A percentile compares a stretch with the other conserved stretches of the same genome.
Conservation (phyloP, 129 eudicot genomes). For the Arctium minus region DNA sequence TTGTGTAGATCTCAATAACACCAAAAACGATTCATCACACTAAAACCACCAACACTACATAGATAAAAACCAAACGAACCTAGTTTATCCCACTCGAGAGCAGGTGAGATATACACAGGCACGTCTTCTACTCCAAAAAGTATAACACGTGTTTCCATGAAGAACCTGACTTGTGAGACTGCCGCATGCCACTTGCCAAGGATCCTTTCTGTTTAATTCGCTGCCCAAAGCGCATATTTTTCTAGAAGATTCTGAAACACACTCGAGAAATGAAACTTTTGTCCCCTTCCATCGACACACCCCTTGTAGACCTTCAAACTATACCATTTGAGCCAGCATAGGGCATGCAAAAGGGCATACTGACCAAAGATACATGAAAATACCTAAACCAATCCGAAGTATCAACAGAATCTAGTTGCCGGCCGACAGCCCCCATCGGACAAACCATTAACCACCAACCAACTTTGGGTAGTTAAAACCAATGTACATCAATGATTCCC, state of each 20-base stretch:
- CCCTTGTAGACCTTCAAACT: neutral
- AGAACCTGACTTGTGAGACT: too few relatives aligned
- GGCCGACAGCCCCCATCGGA: slow-evolving; percentile 10
- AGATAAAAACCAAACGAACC: too few relatives aligned
- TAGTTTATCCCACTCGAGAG: too few relatives aligned
- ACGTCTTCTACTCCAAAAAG: too few relatives aligned
- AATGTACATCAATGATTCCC: neutral
- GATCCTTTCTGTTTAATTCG: too few relatives aligned
- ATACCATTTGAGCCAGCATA: neutral
- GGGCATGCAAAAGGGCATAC: neutral
- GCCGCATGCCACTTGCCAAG: too few relatives aligned
- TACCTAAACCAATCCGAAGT: neutral
- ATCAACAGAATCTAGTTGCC: neutral
- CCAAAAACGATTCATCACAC: too few relatives aligned
- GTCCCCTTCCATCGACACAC: neutral
- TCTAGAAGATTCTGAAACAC: neutral
- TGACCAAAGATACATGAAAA: neutral
- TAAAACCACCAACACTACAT: too few relatives aligned
- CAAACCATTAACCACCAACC: slow-evolving; percentile 5
- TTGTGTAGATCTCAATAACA: too few relatives aligned
- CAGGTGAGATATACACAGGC: too few relatives aligned
- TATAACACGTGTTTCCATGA: too few relatives aligned
- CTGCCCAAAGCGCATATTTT: neutral
- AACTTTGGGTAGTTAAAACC: neutral
- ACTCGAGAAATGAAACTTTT: neutral